These are phyloP conservation scores for Candida dendrica DNA, from an alignment of 805 yeast species.

Conservation along the genomic window DNA sequence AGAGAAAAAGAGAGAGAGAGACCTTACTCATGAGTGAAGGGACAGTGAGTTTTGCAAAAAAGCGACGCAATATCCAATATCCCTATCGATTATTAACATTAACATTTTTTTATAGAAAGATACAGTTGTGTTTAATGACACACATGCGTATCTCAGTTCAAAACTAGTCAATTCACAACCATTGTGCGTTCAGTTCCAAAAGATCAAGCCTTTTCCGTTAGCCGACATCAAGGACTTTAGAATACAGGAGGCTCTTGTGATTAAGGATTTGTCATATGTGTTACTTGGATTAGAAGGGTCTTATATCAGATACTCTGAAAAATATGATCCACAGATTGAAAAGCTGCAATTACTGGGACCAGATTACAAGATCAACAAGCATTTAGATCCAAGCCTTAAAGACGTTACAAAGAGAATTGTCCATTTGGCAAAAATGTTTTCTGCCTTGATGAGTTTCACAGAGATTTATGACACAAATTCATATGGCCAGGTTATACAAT, in stretches of 20 bases:
- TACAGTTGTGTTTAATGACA: slow-evolving; percentile 17
- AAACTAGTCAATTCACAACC: slow-evolving; percentile 28
- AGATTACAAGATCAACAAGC: slow-evolving; percentile 64
- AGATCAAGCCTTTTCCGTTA: slow-evolving; percentile 37
- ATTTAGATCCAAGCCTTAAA: slow-evolving; percentile 66
- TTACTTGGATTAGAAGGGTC: slow-evolving; percentile 72
- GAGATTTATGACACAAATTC: slow-evolving; percentile 46
- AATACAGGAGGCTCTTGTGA: slow-evolving; percentile 66
- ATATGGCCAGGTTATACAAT: slow-evolving; percentile 70
- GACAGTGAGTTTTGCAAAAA: too few species aligned
- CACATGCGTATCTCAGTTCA: slow-evolving; percentile 16
- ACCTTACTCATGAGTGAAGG: too few species aligned
- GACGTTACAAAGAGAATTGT: slow-evolving; percentile 58
- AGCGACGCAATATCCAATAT: too few species aligned
- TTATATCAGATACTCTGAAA: slow-evolving; percentile 61
- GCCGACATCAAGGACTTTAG: slow-evolving; percentile 38
- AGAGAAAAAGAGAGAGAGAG: too few species aligned
- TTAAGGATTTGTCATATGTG: slow-evolving; percentile 63
- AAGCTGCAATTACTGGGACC: slow-evolving; percentile 55
- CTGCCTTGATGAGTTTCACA: slow-evolving; percentile 50
- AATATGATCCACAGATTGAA: slow-evolving; percentile 40
- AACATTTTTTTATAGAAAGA: slow-evolving; percentile 12
- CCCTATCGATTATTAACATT: too few species aligned
- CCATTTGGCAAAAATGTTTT: slow-evolving; percentile 55
- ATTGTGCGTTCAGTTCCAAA: slow-evolving; percentile 22